Evolutionary conservation across 495 filamentous ascomycete genomes (phyloP), one percentile per base, ranked within the genome.

Genomic region (Penicillium bialowiezense): DNA sequence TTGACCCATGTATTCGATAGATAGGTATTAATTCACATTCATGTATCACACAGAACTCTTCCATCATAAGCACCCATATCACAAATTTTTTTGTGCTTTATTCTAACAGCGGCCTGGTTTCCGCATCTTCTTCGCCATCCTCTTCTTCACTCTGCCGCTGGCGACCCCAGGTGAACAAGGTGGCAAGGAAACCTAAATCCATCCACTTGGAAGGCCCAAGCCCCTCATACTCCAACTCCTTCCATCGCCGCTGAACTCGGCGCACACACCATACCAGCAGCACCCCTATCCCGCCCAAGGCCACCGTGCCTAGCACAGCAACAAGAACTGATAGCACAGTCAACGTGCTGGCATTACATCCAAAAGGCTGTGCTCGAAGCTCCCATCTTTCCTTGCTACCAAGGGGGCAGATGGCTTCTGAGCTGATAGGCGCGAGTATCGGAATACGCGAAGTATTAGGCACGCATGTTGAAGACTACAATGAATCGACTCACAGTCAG

Each of bases 351-450:
- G 77, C 76, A 41, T 70, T 50, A 41, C 78, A 82, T 12, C 78
- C 78, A 19, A 79, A 62, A 0, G 73, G 71, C 17, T 60, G 48
- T 0, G 75, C 69, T 5, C 78, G 67, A 1, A 82, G 57, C 47
- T 82, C 78, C 73, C 77, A 80, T 34, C 73, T 68, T 58, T 82
- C 77, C 42, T 72, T 64, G 5, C 63, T 59, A 2, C 64, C 69
- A 21, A 75, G 62, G 2, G 77, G 76, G 50, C 78, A 82, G 46
- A 80, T 73, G 13, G 66, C 44, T 7, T 62, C 52, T 8, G 74
- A 67, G 20, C 50, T 35, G 23, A 80, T 55, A 0, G 78, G 78
- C 0, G 73, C 67, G 37, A 80, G 52, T 46, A 80, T 68, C 2
- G 74, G 68, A 14, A 75, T 42, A 31, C 58, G 64, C 8, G 61